These are phyloP conservation scores for Saccharomyces pastorianus DNA, from an alignment of 1,139 yeast genomes.

Conservation along the genomic window DNA sequence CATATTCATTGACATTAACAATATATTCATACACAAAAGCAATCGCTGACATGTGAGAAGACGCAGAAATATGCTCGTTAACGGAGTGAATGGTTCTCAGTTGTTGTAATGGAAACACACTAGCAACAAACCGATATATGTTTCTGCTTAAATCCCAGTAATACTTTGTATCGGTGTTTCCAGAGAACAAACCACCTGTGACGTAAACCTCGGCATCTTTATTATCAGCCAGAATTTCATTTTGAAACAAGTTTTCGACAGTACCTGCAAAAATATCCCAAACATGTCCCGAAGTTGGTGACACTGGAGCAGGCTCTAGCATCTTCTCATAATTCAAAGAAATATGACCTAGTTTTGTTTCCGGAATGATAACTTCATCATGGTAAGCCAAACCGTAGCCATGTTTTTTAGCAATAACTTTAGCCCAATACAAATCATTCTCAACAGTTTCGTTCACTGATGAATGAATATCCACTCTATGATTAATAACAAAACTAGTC, in stretches of 20 bases:
- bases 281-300: conserved; percentile 39
- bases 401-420: conserved; percentile 38
- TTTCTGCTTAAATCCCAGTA: conserved; percentile 67
- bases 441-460: conserved; percentile 37
- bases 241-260: conserved; percentile 42
- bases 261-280: conserved; percentile 52
- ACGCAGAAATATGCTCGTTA: conserved; percentile 46
- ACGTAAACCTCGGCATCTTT: conserved; percentile 37
- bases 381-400: conserved; percentile 39
- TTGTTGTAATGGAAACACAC: conserved; percentile 15
- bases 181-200: conserved; percentile 64
- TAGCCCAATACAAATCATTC: conserved; percentile 36
- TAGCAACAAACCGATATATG: conserved; percentile 47
- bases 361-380: conserved; percentile 17
- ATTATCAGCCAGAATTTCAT: conserved; percentile 27
- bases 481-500: conserved; percentile 46
- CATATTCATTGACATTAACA: conserved; percentile 30
- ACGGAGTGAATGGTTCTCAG: conserved; percentile 43
- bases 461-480: conserved; percentile 47
- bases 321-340: conserved; percentile 33
- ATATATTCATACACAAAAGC: conserved; percentile 54
- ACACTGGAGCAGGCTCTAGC: conserved; percentile 48
- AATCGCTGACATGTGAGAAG: conserved; percentile 48
- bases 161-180: conserved; percentile 76
- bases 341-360: conserved; percentile 32